Percentiles rank a stretch among this genome's conserved stretches.
These are phyloP conservation scores for Paragyromitra xinjiangensis DNA, from an alignment of 495 filamentous ascomycete genomes.

Conservation along the genomic window DNA sequence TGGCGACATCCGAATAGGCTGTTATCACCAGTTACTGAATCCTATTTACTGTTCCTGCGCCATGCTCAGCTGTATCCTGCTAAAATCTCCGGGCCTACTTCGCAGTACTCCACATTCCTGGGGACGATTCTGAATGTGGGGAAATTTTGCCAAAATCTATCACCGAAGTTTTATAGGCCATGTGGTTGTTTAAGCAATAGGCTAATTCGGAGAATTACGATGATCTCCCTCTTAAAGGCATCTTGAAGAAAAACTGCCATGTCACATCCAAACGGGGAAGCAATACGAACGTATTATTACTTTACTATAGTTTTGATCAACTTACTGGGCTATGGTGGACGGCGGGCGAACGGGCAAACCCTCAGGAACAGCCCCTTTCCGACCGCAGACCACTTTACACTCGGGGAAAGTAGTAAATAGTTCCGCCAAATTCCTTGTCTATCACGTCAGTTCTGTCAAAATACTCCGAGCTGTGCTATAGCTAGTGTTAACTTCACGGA, in stretches of 20 bases:
- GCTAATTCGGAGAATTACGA: constrained; percentile 40
- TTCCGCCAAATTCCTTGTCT: constrained; percentile 36
- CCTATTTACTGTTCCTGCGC: constrained; percentile 17
- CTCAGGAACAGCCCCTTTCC: constrained; percentile 14
- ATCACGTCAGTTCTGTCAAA: constrained; percentile 14
- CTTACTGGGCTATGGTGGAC: background rate
- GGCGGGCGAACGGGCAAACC: constrained; percentile 2
- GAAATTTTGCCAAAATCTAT: constrained; percentile 43
- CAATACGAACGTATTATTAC: constrained; percentile 23
- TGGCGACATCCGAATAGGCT: constrained; percentile 38
- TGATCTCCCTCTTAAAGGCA: constrained; percentile 14
- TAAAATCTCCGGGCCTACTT: constrained; percentile 13
- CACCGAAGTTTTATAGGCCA: constrained; percentile 25
- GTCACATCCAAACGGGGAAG: constrained; percentile 1
- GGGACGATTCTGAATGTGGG: constrained; percentile 31
- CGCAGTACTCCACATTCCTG: constrained; percentile 8
- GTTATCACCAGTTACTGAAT: constrained; percentile 7
- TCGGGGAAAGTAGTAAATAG: constrained; percentile 20
- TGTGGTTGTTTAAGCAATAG: constrained; percentile 22
- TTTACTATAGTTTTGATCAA: constrained; percentile 8
- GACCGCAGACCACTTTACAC: constrained; percentile 28
- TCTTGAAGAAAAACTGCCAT: constrained; percentile 6
- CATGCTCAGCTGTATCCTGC: background rate
- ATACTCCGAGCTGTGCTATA: constrained; percentile 4
- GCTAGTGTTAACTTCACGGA: constrained; percentile 7